phyloP scores from a whole-genome alignment of 2,329 filamentous ascomycete species.

The Pyrenophora seminiperda region DNA sequence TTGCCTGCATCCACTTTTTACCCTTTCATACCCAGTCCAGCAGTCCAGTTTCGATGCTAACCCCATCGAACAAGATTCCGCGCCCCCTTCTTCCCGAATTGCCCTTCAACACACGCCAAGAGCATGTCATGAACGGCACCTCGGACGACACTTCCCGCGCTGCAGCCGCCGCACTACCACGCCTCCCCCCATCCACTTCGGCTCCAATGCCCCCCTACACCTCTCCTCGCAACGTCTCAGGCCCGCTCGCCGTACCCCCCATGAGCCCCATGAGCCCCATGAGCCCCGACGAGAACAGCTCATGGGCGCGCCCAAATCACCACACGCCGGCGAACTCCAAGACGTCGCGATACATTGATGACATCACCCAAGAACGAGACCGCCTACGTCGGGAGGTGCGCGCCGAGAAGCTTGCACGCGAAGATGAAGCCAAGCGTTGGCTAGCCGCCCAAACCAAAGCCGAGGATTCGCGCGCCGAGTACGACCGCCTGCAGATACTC shows the following conservation, averaged over 20 bases:
- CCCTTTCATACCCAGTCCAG: no score
- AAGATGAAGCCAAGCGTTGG: slow-evolving; percentile 72
- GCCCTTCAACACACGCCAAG: slow-evolving; percentile 21
- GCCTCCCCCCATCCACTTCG: slow-evolving; percentile 12
- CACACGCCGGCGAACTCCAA: slow-evolving; percentile 42
- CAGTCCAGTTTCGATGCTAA: slow-evolving; percentile 29
- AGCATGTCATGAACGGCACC: slow-evolving; percentile 42
- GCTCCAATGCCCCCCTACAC: slow-evolving; percentile 38
- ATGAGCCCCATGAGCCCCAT: slow-evolving; percentile 22
- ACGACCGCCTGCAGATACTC: slow-evolving; percentile 71
- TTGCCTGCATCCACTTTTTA: neutral
- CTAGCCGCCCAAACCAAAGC: slow-evolving; percentile 73
- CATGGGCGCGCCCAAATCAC: slow-evolving; percentile 38
- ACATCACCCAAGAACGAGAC: slow-evolving; percentile 80
- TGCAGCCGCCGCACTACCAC: slow-evolving; percentile 20
- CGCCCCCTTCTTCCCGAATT: slow-evolving; percentile 31
- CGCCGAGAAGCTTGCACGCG: slow-evolving; percentile 56
- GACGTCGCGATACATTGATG: slow-evolving; percentile 65
- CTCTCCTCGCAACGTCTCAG: slow-evolving; percentile 37
- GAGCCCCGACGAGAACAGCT: slow-evolving; percentile 29
- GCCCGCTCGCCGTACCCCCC: slow-evolving; percentile 36
- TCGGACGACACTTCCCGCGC: slow-evolving; percentile 24
- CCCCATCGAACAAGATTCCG: slow-evolving; percentile 14
- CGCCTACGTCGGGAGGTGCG: slow-evolving; percentile 70
- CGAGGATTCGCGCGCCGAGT: slow-evolving; percentile 69